Percentiles rank a stretch among this genome's conserved stretches.
Conservation (phyloP, 257 asterid genomes). For the Solanum sejunctum region DNA sequence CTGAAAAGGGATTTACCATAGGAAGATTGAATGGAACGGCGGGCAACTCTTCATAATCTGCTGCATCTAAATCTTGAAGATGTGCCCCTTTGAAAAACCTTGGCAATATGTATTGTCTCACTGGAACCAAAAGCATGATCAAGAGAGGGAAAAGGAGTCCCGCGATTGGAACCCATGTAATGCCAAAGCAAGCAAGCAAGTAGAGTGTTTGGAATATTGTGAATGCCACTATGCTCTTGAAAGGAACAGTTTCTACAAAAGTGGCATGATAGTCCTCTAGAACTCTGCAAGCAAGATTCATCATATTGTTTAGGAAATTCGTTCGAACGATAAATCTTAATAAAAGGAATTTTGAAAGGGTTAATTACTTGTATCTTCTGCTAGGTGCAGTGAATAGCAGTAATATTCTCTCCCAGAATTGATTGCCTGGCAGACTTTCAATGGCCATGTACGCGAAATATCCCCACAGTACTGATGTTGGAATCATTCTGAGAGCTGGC, state of each 20-base stretch:
- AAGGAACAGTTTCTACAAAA: conserved; percentile 81
- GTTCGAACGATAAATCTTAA: background rate
- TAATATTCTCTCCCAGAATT: conserved; percentile 80
- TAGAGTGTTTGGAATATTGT: conserved; percentile 60
- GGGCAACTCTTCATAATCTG: conserved; percentile 73
- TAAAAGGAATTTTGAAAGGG: background rate
- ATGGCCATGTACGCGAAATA: conserved; percentile 93
- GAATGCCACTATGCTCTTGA: conserved; percentile 59
- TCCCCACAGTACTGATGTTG: conserved; percentile 92
- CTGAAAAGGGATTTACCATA: conserved; percentile 10
- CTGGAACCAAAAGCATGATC: conserved; percentile 81
- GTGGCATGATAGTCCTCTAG: conserved; percentile 74
- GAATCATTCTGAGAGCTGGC: conserved; percentile 84
- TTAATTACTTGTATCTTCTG: conserved; percentile 63
- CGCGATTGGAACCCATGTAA: conserved; percentile 89
- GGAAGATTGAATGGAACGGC: conserved; percentile 52
- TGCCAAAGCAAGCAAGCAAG: conserved; percentile 69
- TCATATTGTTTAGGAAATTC: background rate
- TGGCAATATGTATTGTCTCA: conserved; percentile 56
- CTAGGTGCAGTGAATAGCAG: conserved; percentile 72
- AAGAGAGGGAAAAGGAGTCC: conserved; percentile 71
- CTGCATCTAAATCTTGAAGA: conserved; percentile 86
- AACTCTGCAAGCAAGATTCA: conserved; percentile 29
- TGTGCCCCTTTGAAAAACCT: conserved; percentile 70
- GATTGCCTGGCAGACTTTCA: conserved; percentile 83